phyloP scores from a whole-genome alignment of 805 yeast species.

The Wickerhamiella cacticola region DNA sequence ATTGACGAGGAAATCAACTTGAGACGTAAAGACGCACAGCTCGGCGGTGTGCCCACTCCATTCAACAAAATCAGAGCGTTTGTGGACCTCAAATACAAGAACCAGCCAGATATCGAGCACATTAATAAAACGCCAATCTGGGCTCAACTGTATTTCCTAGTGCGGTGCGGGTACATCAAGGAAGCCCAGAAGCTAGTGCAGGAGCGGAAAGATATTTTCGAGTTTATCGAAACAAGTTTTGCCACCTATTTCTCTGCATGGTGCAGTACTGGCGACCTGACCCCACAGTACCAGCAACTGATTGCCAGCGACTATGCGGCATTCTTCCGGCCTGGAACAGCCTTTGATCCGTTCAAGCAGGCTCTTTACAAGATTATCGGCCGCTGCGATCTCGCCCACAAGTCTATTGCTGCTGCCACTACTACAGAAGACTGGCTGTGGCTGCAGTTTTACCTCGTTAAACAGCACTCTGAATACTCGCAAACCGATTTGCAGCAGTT shows the following conservation, averaged over 20 bases:
- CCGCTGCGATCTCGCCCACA: conserved; percentile 60
- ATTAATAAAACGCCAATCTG: conserved; percentile 86
- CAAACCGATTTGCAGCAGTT: conserved; percentile 62
- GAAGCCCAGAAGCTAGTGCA: conserved; percentile 66
- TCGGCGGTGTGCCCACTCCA: conserved; percentile 61
- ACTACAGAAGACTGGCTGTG: conserved; percentile 95
- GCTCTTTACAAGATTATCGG: conserved; percentile 88
- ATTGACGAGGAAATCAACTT: conserved; percentile 52
- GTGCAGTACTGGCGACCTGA: conserved; percentile 39
- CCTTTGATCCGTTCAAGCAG: conserved; percentile 78
- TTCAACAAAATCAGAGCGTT: conserved; percentile 60
- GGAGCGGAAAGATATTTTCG: conserved; percentile 57
- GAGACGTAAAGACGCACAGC: conserved; percentile 37
- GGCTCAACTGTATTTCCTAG: conserved; percentile 76
- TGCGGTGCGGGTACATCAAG: conserved; percentile 68
- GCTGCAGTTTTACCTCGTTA: conserved; percentile 68
- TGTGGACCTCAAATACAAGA: conserved; percentile 36
- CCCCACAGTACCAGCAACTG: conserved; percentile 56
- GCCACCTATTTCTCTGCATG: conserved; percentile 66
- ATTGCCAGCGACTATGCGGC: conserved; percentile 73
- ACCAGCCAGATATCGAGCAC: conserved; percentile 38
- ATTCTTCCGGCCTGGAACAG: conserved; percentile 53
- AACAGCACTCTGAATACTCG: conserved; percentile 34
- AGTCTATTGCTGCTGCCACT: conserved; percentile 51
- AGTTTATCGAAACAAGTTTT: conserved; percentile 75